These are phyloP conservation scores for Teunomyces funiuensis DNA, from an alignment of 805 yeast species.

Conservation along the genomic window DNA sequence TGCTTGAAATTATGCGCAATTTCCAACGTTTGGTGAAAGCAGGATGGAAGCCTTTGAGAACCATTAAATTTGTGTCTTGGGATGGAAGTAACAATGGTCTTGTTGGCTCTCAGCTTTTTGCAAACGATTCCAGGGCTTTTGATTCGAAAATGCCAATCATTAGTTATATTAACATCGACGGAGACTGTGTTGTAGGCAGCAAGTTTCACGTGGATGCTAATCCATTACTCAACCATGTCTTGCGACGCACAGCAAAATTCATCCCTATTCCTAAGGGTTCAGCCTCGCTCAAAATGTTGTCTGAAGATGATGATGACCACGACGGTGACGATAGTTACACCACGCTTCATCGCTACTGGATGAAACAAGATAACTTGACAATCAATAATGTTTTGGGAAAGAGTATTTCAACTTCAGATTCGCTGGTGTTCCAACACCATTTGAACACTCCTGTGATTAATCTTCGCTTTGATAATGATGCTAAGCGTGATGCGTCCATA, in stretches of 20 bases:
- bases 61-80: conserved; percentile 41
- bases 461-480: conserved; percentile 32
- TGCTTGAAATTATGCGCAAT: conserved; percentile 40
- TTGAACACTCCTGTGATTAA: conserved; percentile 31
- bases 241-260: conserved; percentile 26
- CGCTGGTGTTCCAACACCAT: conserved; percentile 32
- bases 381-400: conserved; percentile 35
- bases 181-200: conserved; percentile 38
- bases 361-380: conserved; percentile 27
- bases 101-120: conserved; percentile 27
- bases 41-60: conserved; percentile 46
- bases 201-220: conserved; percentile 33
- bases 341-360: conserved; percentile 37
- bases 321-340: conserved; percentile 18
- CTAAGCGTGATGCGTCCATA: conserved; percentile 24
- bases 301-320: conserved; percentile 12
- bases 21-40: conserved; percentile 27
- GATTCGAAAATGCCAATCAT: conserved; percentile 25
- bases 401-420: conserved; percentile 22
- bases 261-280: conserved; percentile 33
- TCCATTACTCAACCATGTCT: conserved; percentile 35
- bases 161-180: conserved; percentile 40
- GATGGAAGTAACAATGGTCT: conserved; percentile 38
- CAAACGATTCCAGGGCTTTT: conserved; percentile 21
- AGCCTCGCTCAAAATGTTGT: conserved; percentile 18